Conservation (phyloP, 345 rosid genomes). For the Punica granatum region DNA sequence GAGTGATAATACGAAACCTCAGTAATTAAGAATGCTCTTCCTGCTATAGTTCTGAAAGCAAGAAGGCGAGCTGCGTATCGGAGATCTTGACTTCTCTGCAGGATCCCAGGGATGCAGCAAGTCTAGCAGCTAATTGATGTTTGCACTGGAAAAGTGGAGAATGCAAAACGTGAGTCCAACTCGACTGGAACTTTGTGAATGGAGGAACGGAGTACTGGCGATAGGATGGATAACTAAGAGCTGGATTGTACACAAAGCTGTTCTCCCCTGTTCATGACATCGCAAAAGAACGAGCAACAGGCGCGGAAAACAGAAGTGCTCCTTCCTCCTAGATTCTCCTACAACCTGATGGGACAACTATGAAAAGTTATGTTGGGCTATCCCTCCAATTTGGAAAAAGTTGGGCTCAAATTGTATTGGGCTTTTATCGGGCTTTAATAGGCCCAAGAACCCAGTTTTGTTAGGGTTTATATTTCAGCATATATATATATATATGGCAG, state of each 20-base stretch:
- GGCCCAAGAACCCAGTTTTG: too few relatives aligned
- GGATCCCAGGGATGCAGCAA: slow-evolving; percentile 58
- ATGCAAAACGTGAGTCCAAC: slow-evolving; percentile 1
- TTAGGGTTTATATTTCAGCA: too few relatives aligned
- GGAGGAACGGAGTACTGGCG: background rate
- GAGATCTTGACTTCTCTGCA: slow-evolving; percentile 50
- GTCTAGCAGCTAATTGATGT: slow-evolving; percentile 81
- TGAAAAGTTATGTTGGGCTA: background rate
- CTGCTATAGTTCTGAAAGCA: slow-evolving; percentile 50
- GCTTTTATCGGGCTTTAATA: too few relatives aligned
- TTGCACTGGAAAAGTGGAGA: slow-evolving; percentile 48
- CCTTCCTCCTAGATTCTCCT: slow-evolving; percentile 81
- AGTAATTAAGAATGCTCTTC: background rate
- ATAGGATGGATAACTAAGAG: background rate
- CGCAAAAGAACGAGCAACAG: slow-evolving; percentile 87
- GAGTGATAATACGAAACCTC: background rate
- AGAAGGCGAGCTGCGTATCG: slow-evolving; percentile 57
- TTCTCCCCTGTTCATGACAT: slow-evolving; percentile 75
- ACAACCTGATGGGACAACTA: slow-evolving; percentile 37
- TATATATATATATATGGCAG: too few relatives aligned
- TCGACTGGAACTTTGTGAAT: background rate
- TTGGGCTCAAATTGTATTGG: too few relatives aligned
- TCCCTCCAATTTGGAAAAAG: too few relatives aligned
- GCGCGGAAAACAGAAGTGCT: slow-evolving; percentile 82
- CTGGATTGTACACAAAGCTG: slow-evolving; percentile 60